Evolutionary conservation across 2,329 filamentous ascomycete genomes (phyloP).

Genomic region (Fusarium solani-melongenae): DNA sequence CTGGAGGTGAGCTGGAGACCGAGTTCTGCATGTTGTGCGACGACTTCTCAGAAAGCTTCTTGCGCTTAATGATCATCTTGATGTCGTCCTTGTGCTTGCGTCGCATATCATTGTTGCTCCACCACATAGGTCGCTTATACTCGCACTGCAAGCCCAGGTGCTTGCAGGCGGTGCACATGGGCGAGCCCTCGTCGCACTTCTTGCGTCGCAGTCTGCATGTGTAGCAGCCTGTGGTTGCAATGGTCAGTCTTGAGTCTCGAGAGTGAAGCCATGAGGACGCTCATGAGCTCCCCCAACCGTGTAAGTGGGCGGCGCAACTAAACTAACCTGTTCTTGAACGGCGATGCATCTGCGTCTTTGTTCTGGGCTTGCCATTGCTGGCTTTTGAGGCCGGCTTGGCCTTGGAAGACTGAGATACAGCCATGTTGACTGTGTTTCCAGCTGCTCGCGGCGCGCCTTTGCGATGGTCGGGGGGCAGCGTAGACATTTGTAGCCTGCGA

Average conservation of each 20-base stretch:
- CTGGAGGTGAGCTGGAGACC: slow-evolving; percentile 74
- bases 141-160: slow-evolving; percentile 88
- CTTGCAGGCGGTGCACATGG: slow-evolving; percentile 73
- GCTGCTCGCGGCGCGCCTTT: slow-evolving; percentile 61
- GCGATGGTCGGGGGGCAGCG: slow-evolving; percentile 70
- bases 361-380: slow-evolving; percentile 67
- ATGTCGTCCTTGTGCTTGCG: slow-evolving; percentile 92
- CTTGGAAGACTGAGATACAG: slow-evolving; percentile 68
- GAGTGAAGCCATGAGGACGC: slow-evolving; percentile 4
- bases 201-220: slow-evolving; percentile 75
- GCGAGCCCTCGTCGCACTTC: slow-evolving; percentile 75
- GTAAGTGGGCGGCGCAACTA: slow-evolving; percentile 57
- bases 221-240: slow-evolving; percentile 67
- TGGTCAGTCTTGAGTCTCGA: slow-evolving; percentile 37
- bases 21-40: slow-evolving; percentile 66
- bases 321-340: slow-evolving; percentile 94
- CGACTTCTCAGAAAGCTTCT: slow-evolving; percentile 91
- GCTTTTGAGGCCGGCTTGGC: slow-evolving; percentile 67
- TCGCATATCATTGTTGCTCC: slow-evolving; percentile 91
- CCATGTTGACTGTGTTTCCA: slow-evolving; percentile 66
- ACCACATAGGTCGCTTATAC: slow-evolving; percentile 97
- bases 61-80: slow-evolving; percentile 97
- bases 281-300: slow-evolving; percentile 29
- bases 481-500: slow-evolving; percentile 68
- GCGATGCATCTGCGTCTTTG: slow-evolving; percentile 88